phyloP scores from a whole-genome alignment of 1,139 yeast genomes.

The Candida sojae region DNA sequence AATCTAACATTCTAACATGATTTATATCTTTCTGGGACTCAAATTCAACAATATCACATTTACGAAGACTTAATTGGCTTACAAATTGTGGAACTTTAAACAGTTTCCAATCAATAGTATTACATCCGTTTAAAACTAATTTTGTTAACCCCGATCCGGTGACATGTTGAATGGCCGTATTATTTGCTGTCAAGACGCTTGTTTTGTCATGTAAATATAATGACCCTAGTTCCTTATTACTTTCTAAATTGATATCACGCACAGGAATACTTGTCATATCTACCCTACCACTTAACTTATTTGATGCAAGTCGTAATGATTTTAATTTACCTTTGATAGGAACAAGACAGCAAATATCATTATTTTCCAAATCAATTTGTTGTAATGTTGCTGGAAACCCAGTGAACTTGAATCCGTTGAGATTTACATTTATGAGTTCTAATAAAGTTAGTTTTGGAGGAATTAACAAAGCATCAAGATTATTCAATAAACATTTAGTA shows the following conservation, averaged over 20 bases:
- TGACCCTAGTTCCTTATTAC: constrained; percentile 6
- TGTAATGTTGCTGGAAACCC: constrained; percentile 16
- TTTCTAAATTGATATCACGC: constrained; percentile 9
- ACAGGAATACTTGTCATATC: constrained; percentile 3
- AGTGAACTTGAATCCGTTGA: constrained; percentile 2
- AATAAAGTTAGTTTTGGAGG: constrained; percentile 10
- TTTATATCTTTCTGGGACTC: constrained; percentile 1
- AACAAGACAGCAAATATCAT: constrained; percentile 4
- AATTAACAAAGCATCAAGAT: constrained; percentile 5
- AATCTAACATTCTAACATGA: constrained; percentile 9
- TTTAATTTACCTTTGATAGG: constrained; percentile 3
- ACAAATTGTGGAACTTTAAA: constrained; percentile 11
- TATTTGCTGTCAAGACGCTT: constrained; percentile 8
- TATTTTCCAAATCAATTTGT: constrained; percentile 14
- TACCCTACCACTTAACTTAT: constrained; percentile 9
- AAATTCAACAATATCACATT: constrained; percentile 11
- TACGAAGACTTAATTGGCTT: constrained; percentile 11
- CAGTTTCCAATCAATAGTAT: constrained; percentile 10
- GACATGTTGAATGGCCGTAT: constrained; percentile 8
- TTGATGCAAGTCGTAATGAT: constrained; percentile 9
- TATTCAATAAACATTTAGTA: constrained; percentile 4
- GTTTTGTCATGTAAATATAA: constrained; percentile 6
- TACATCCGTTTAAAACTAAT: constrained; percentile 13
- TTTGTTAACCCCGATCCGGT: constrained; percentile 13
- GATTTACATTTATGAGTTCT: constrained; percentile 6